Base-by-base conservation (phyloP, 495 filamentous ascomycete genomes). In the Amphirosellinia nigrospora region DNA sequence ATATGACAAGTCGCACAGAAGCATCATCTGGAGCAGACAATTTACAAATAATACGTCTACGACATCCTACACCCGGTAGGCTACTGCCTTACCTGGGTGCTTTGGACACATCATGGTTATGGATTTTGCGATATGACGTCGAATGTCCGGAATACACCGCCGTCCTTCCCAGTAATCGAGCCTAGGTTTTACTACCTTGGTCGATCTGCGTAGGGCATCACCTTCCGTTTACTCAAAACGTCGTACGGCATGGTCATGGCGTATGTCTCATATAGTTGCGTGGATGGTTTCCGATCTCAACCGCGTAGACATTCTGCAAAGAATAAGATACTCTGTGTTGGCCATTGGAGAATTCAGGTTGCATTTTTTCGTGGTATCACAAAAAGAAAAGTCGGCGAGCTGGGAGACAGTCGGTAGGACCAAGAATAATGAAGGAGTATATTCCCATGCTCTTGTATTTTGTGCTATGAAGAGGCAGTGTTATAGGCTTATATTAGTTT, bases 91-190 rank as follows among this genome's bases (percentile, higher is more conserved):
- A 70, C 76, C 76, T 77, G 79, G 79, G 83, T 79, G 86, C 80
- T 79, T 88, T 87, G 86, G 86, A 87, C 83, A 87, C 79, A 82
- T 84, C 79, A 87, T 87, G 80, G 72, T 87, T 87, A 87, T 78
- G 80, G 79, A 80, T 85, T 86, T 86, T 86, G 84, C 83, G 78
- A 86, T 84, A 84, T 82, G 75, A 71, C 56, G 66, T 71, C 72
- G 71, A 70, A 60, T 58, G 48, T 72, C 73, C 71, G 60, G 69
- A 70, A 64, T 64, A 53, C 64, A 64, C 64, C 66, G 53, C 68
- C 68, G 68, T 71, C 68, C 64, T 64, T 45, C 66, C 58, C 65
- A 66, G 50, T 41, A 66, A 70, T 69, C 52, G 70, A 73, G 69
- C 69, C 70, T 68, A 52, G 66, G 53, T 69, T 70, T 52, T 38